A percentile compares a stretch with the other conserved stretches of the same genome.
phyloP scores from a whole-genome alignment of 495 filamentous ascomycete species.

The Astrocystis sublimbata region DNA sequence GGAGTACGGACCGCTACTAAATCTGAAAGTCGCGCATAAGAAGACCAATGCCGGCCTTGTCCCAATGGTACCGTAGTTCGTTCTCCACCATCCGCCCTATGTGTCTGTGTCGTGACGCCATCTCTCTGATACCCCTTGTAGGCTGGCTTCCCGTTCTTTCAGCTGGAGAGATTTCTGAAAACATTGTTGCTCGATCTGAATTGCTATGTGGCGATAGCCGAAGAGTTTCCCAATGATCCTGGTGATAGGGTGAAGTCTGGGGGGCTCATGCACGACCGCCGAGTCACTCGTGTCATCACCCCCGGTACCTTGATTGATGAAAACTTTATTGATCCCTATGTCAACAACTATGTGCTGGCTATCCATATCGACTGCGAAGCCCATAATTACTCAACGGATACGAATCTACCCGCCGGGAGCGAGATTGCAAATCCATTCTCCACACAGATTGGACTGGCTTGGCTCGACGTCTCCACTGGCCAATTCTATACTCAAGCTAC shows the following conservation, averaged over 20 bases:
- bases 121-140: slow-evolving; percentile 31
- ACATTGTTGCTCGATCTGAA: slow-evolving; percentile 87
- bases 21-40: slow-evolving; percentile 83
- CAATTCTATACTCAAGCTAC: slow-evolving; percentile 88
- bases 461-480: slow-evolving; percentile 93
- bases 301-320: slow-evolving; percentile 97
- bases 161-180: slow-evolving; percentile 89
- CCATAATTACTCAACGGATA: slow-evolving; percentile 16
- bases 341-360: slow-evolving; percentile 88
- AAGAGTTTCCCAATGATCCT: slow-evolving; percentile 77
- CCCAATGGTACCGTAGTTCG: slow-evolving; percentile 63
- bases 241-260: slow-evolving; percentile 68
- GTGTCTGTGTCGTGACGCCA: slow-evolving; percentile 8
- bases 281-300: slow-evolving; percentile 83
- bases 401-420: neutral
- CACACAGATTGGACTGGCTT: slow-evolving; percentile 73
- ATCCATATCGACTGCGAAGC: slow-evolving; percentile 52
- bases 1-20: slow-evolving; percentile 80
- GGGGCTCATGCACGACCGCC: slow-evolving; percentile 78
- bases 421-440: slow-evolving; percentile 20
- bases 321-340: slow-evolving; percentile 89
- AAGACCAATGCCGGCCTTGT: slow-evolving; percentile 73
- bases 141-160: slow-evolving; percentile 91
- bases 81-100: slow-evolving; percentile 9
- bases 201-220: slow-evolving; percentile 88